Conservation (phyloP, 495 filamentous ascomycete genomes). For the Aspergillus indologenus region DNA sequence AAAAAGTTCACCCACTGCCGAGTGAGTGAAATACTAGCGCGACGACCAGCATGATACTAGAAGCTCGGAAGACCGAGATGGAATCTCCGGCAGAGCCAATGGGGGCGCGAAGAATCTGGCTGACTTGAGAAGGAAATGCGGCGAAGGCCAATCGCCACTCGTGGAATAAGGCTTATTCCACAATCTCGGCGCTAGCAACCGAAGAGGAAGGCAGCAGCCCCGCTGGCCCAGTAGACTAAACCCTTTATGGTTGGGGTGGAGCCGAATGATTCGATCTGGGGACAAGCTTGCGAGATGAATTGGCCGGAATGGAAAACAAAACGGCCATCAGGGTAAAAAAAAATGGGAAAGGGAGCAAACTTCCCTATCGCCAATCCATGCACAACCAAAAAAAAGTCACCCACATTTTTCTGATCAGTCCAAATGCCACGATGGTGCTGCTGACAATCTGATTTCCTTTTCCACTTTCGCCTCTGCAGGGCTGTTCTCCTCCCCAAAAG, state of each 20-base stretch:
- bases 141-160: conserved; percentile 22
- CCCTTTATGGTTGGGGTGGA: conserved; percentile 34
- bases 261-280: conserved; percentile 33
- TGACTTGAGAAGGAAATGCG: conserved; percentile 19
- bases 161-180: conserved; percentile 32
- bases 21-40: conserved; percentile 1
- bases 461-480: conserved; percentile 14
- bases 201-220: conserved; percentile 29
- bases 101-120: conserved; percentile 20
- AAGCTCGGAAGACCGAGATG: conserved; percentile 9
- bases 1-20: not conserved
- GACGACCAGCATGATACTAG: not conserved
- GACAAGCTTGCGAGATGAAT: conserved; percentile 16
- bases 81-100: conserved; percentile 25
- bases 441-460: conserved; percentile 1
- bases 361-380: not conserved
- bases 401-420: not conserved
- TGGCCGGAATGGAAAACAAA: conserved; percentile 4
- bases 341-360: not conserved
- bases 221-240: conserved; percentile 24
- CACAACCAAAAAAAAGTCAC: no score
- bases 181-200: conserved; percentile 19
- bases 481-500: not conserved
- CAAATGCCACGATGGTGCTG: conserved; percentile 2
- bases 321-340: conserved; percentile 6